Evolutionary conservation across 805 yeast species (phyloP), one percentile per base, ranked within the genome.

Genomic region (Ogataea henricii): DNA sequence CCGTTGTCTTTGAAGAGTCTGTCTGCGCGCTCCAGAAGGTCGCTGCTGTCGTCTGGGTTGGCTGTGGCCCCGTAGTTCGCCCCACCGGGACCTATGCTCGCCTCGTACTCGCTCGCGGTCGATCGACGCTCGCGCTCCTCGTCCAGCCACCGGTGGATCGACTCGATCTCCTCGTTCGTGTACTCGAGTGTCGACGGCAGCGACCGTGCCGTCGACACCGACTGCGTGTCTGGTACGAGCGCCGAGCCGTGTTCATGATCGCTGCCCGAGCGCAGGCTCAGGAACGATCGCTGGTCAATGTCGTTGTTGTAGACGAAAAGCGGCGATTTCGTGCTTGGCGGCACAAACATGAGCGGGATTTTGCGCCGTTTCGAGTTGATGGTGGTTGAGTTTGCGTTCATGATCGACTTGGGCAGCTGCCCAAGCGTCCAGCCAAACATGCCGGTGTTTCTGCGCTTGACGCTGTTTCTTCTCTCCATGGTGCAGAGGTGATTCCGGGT

Each of bases 281-380:
- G 46, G 49, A 68, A 68, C 2, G 71, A 67, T 25, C 72, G 51
- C 44, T 63, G 67, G 43, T 68, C 72, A 22, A 46, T 53, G 22
- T 60, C 63, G 42, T 59, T 62, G 43, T 56, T 62, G 46, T 67
- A 67, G 9, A 67, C 60, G 50, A 67, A 67, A 30, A 66, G 52
- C 1, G 71, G 72, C 14, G 70, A 66, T 40, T 60, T 58, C 0
- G 70, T 67, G 47, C 71, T 65, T 4, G 71, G 72, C 1, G 71
- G 71, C 16, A 68, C 59, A 48, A 68, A 68, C 32, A 67, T 67
- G 32, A 68, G 46, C 1, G 71, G 68, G 14, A 66, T 60, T 47
- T 65, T 66, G 18, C 70, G 54, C 39, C 71, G 53, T 46, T 65
- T 66, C 10, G 67, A 63, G 51, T 66, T 67, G 32, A 67, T 63